Base-by-base conservation (phyloP, 805 yeast genomes). In the Lipomyces sp. region DNA sequence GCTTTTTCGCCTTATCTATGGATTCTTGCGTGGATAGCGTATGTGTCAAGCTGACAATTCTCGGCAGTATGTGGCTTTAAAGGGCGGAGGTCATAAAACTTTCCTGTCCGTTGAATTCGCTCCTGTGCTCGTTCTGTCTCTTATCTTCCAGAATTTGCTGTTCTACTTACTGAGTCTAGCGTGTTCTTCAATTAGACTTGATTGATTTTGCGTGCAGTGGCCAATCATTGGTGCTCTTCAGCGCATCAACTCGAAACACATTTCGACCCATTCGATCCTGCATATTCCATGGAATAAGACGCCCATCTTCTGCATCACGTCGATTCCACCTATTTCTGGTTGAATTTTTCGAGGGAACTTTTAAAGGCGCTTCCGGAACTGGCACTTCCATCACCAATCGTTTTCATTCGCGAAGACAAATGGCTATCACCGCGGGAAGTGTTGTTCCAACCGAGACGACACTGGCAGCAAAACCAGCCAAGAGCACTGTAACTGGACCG, bases 191-290 rank as follows among this genome's bases (percentile, higher is more conserved):
- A 42, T 42, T 42, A 42, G 48, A 42, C 48, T 6, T 42, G 48
- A 42, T 15, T 42, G 48, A 24, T 18, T 42, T 42, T 42, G 48
- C 48, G n/a, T 42, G 24, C 48, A 15, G 15, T 42, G 48, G 24
- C 2, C 18, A 39, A 39, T 42, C 48, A 42, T 42, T 42, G 15
- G 48, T 42, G 48, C 48, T 42, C 5, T n/a, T 15, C 48, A 42
- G 48, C 24, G 48, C 48, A 42, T 42, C 48, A 42, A n/a, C n/a
- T 42, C 48, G 48, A 42, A 24, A 15, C 48, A 42, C 48, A 42
- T 10, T n/a, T 42, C n/a, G 48, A n/a, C 48, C 24, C 24, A 24
- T 24, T 42, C 48, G 15, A 42, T 42, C 24, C 24, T n/a, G n/a
- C 24, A n/a, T 24, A n/a, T 24, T n/a, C 48, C 10, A 42, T 42